Evolutionary conservation across 495 filamentous ascomycete species (phyloP).

Genomic region (Penicilliopsis zonata): DNA sequence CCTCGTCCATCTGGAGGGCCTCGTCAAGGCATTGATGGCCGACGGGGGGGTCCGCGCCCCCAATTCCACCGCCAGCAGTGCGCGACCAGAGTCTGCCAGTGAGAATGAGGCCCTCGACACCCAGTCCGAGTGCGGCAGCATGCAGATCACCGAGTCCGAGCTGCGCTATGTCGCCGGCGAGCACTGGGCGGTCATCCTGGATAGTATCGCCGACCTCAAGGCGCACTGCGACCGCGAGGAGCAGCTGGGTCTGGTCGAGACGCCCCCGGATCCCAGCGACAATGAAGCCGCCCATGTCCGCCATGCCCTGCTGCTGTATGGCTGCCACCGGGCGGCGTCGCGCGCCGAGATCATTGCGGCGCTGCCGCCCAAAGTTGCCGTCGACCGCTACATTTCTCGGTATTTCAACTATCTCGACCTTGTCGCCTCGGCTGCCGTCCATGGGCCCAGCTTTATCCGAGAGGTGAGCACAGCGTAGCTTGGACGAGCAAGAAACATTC

Average conservation of each 20-base stretch:
- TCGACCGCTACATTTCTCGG: constrained; percentile 17
- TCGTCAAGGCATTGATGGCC: constrained; percentile 14
- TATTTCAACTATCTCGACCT: constrained; percentile 15
- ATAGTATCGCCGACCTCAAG: constrained; percentile 18
- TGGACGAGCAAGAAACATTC: too few relatives aligned
- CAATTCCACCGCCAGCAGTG: too few relatives aligned
- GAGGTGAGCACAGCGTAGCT: constrained; percentile 10
- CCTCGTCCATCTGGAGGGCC: constrained; percentile 9
- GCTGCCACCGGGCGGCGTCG: constrained; percentile 11
- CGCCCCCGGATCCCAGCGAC: constrained; percentile 4
- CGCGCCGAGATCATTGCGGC: constrained; percentile 23
- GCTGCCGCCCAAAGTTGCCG: constrained; percentile 16
- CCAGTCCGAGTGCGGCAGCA: constrained; percentile 20
- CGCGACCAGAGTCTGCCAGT: too few relatives aligned
- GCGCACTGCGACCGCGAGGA: constrained; percentile 19
- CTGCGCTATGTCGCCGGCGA: constrained; percentile 11
- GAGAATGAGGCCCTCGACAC: too few relatives aligned
- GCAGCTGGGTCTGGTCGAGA: constrained; percentile 7
- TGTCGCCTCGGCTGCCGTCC: constrained; percentile 13
- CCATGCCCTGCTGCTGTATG: constrained; percentile 20
- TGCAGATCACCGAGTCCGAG: constrained; percentile 13
- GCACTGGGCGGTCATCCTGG: constrained; percentile 19
- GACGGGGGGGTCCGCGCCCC: too few relatives aligned
- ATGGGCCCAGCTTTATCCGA: constrained; percentile 10
- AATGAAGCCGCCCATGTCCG: constrained; percentile 1